A percentile compares a stretch with the other conserved stretches of the same genome.
These are phyloP conservation scores for Corymbia citriodora DNA, from an alignment of 441 rosid genomes.

Conservation along the genomic window DNA sequence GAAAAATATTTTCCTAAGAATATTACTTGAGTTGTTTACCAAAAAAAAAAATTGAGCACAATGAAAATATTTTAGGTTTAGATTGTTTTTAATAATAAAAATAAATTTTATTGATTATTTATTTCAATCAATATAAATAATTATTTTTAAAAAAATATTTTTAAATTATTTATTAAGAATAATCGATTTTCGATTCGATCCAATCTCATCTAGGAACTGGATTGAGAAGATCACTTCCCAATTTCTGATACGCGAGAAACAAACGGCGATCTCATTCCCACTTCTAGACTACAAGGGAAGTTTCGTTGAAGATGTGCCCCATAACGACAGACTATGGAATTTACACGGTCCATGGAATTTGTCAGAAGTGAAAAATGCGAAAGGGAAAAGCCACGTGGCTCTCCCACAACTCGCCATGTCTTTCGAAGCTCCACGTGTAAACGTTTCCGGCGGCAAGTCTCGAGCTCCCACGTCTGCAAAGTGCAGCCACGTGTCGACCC, in stretches of 20 bases:
- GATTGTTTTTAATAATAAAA: too few relatives aligned
- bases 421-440: background rate
- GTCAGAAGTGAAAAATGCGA: background rate
- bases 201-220: too few relatives aligned
- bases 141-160: too few relatives aligned
- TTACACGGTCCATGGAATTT: background rate
- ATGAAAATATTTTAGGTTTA: too few relatives aligned
- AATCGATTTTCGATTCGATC: too few relatives aligned
- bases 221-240: too few relatives aligned
- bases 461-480: background rate
- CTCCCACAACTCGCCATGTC: background rate
- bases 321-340: background rate
- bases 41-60: too few relatives aligned
- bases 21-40: too few relatives aligned
- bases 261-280: background rate
- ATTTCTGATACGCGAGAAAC: background rate
- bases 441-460: background rate
- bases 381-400: background rate
- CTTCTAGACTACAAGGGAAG: background rate
- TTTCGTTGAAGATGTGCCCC: background rate
- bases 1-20: background rate
- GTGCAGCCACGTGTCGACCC: too few relatives aligned
- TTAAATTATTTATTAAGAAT: too few relatives aligned
- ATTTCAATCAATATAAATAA: too few relatives aligned
- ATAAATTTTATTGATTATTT: too few relatives aligned